phyloP scores from a whole-genome alignment of 75 land plant genomes.

The Adiantum capillusveneris region DNA sequence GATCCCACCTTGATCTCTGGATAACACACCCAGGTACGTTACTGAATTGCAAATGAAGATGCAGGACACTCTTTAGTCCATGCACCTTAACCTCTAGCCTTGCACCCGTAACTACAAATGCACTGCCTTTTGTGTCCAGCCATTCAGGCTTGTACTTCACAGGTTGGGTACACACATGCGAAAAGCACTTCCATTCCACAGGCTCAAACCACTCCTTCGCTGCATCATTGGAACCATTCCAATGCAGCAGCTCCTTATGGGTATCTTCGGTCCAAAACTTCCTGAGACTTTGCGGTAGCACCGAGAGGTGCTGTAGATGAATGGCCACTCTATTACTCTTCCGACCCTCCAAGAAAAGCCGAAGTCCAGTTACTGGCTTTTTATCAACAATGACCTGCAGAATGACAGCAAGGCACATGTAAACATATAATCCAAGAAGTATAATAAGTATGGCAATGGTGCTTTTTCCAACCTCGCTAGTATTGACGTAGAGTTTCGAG shows the following conservation, averaged over 20 bases:
- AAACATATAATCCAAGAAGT: too few species aligned
- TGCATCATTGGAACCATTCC: conserved; percentile 54
- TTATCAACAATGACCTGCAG: conserved; percentile 33
- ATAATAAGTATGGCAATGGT: too few species aligned
- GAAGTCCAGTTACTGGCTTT: conserved; percentile 48
- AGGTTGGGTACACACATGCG: conserved; percentile 43
- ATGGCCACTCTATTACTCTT: conserved; percentile 50
- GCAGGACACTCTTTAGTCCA: conserved; percentile 53
- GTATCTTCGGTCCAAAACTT: conserved; percentile 9
- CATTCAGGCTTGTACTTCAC: conserved; percentile 44
- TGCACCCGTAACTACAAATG: conserved; percentile 79
- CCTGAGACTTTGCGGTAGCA: conserved; percentile 38
- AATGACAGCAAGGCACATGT: background rate
- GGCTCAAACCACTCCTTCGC: conserved; percentile 36
- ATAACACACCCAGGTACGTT: conserved; percentile 39
- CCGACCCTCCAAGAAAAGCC: conserved; percentile 48
- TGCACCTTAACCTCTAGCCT: conserved; percentile 42
- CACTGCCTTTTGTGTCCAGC: conserved; percentile 26
- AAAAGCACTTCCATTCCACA: conserved; percentile 41
- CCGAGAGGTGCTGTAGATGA: conserved; percentile 64
- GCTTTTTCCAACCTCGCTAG: conserved; percentile 51
- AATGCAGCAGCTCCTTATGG: conserved; percentile 11
- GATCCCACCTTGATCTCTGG: conserved; percentile 56
- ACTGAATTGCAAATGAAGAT: conserved; percentile 50
- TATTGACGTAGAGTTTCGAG: conserved; percentile 54